Base-by-base conservation (phyloP, 306 rosid species). In the Oemleria cerasiformis region DNA sequence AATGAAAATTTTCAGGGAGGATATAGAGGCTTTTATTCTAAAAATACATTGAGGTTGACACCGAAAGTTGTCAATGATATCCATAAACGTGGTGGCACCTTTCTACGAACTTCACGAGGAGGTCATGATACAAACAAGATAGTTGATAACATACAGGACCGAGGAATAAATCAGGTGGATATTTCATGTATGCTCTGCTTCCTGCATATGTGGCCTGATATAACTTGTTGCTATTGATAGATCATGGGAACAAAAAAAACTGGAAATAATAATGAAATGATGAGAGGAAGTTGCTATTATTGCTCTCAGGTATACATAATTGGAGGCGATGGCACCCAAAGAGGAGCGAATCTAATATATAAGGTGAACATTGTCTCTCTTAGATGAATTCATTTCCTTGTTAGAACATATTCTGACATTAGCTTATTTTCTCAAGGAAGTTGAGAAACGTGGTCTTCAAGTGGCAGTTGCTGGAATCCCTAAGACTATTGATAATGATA, bases 321-420 rank as follows among this genome's bases (percentile, higher is more conserved):
- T 76, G 97, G 98, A 48, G 98, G 98, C 14, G 98, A 94, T 81
- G 98, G 97, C 53, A 94, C 96, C 58, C 97, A 94, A 76, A 94
- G 64, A 83, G 97, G 98, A 87, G 98, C 96, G 58, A 87, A 89
- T 40, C 69, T 79, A 67, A 86, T 94, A 77, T 83, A 83, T 74
- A 88, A 91, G 97, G 98, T 91, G 80, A 82, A 64, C 45, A 47
- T 57, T 16, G 45, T 83, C 78, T 59, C 53, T 73, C 55, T 53
- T 13, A 53, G 6, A 15, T 41, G 56, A 59, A 50, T 64, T 72
- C 76, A 61, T 82, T 59, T 59, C 60, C 67, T 75, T 70, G 54
- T 78, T 51, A 40, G 77, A 77, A 61, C 59, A 63, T 75, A 67
- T 70, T 72, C 41, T 75, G 75, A 84, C 68, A 54, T 71, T 73